Evolutionary conservation across 1,284 basidiomycete species (phyloP).

Genomic region (Boletellus deceptivus): DNA sequence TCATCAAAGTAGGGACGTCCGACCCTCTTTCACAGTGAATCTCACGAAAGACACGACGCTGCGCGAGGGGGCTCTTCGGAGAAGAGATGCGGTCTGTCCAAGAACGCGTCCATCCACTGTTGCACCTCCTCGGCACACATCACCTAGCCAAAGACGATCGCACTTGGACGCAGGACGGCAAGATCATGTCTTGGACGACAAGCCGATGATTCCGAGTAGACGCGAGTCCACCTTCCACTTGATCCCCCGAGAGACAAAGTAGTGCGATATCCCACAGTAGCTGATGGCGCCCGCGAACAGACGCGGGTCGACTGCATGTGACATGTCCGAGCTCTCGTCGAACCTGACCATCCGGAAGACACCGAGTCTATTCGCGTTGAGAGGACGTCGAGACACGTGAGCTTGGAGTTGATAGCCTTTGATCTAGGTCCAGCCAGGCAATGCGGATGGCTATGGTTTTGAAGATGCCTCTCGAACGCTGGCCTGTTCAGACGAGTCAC

Average conservation of each 20-base stretch:
- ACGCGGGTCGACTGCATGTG: background rate
- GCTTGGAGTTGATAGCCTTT: background rate
- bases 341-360: slow-evolving; percentile 12
- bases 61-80: slow-evolving; percentile 18
- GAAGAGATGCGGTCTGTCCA: slow-evolving; percentile 13
- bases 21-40: background rate
- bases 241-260: too few species aligned
- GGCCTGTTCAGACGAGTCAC: too few species aligned
- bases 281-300: background rate
- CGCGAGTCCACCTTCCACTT: too few species aligned
- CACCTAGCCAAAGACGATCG: slow-evolving; percentile 10
- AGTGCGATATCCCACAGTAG: too few species aligned
- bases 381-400: slow-evolving; percentile 7
- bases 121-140: slow-evolving; percentile 8
- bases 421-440: too few species aligned
- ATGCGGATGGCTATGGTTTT: background rate
- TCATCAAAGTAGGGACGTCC: slow-evolving; percentile 13
- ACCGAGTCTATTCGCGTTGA: slow-evolving; percentile 9
- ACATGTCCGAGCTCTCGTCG: background rate
- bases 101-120: background rate
- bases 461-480: too few species aligned
- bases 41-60: slow-evolving; percentile 8
- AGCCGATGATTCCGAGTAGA: background rate
- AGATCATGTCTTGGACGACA: slow-evolving; percentile 18
- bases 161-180: slow-evolving; percentile 4